phyloP scores from a whole-genome alignment of 2,329 filamentous ascomycete species.

The Penicillium sp. region DNA sequence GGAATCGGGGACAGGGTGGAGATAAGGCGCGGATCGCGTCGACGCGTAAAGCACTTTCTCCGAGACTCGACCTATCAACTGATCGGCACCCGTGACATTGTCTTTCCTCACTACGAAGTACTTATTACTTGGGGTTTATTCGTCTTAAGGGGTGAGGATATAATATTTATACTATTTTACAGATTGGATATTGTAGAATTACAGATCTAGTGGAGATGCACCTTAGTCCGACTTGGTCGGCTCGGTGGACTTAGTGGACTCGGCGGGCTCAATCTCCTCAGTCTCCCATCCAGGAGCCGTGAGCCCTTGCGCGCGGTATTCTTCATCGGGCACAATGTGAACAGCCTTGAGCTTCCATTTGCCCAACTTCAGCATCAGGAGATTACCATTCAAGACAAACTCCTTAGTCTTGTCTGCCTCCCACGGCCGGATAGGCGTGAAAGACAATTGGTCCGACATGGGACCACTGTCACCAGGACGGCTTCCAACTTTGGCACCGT shows the following conservation, averaged over 20 bases:
- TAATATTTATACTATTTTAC: conserved; percentile 12
- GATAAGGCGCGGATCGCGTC: conserved; percentile 35
- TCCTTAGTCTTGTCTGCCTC: conserved; percentile 45
- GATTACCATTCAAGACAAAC: conserved; percentile 51
- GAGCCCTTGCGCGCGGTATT: conserved; percentile 50
- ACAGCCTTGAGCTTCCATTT: conserved; percentile 63
- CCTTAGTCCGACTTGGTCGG: conserved; percentile 5
- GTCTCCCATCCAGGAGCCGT: conserved; percentile 53
- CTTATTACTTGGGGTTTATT: not conserved
- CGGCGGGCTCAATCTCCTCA: not conserved
- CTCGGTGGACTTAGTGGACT: conserved; percentile 6
- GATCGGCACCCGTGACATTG: conserved; percentile 3
- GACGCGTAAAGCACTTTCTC: conserved; percentile 41
- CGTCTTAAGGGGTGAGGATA: not conserved
- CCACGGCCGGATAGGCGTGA: conserved; percentile 51
- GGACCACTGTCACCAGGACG: conserved; percentile 40
- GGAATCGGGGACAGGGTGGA: conserved; percentile 8
- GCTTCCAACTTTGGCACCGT: conserved; percentile 53
- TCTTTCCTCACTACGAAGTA: not conserved
- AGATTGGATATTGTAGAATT: conserved; percentile 13
- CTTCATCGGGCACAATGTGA: conserved; percentile 55
- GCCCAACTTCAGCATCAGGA: conserved; percentile 57
- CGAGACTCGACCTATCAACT: conserved; percentile 14
- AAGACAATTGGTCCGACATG: conserved; percentile 50
- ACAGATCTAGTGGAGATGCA: conserved; percentile 5